Evolutionary conservation across 75 land plant species (phyloP), one percentile per base, ranked within the genome.

Genomic region (Picea glauca): DNA sequence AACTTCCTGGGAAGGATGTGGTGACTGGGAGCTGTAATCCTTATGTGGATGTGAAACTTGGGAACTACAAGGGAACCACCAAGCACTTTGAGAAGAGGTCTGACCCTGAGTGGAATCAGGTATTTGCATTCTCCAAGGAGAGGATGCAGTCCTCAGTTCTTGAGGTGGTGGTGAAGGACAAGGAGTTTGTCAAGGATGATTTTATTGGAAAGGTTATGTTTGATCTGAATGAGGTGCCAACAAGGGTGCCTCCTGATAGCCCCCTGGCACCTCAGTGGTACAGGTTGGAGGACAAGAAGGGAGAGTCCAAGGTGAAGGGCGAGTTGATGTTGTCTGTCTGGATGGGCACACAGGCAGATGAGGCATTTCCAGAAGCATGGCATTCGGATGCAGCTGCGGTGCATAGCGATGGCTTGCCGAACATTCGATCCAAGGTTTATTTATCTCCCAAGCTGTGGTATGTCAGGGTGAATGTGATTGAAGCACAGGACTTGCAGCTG

Each of bases 251-350:
- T 6, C 98, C 98, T 0, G 98, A 96, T 65, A 96, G 92, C 72
- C 96, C 98, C 2, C 56, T 94, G 78, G 98, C 98, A 0, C 97
- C 98, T 13, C 96, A 93, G 75, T 96, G 98, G 98, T 96, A 94
- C 80, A 80, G 88, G 75, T 58, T 96, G 79, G 98, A 96, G 88
- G 91, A 86, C 40, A 75, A 85, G 60, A 83, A 85, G 3, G 91
- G 91, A 23, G 84, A 80, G 64, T 81, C 85, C 14, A 90, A 80
- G 21, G 93, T 84, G 56, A 79, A 84, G 31, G 98, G 93, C 1
- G 93, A 94, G 72, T 74, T 94, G 38, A 93, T 93, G 98, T 81
- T 94, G 11, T 87, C 98, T 2, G 91, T 94, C 58, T 94, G 98
- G 98, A 80, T 90, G 84, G 96, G 96, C 54, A 92, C 96, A 0